Percentiles rank a stretch among this genome's conserved stretches.
phyloP scores from a whole-genome alignment of 176 grass and related monocot genomes.

The Aegilops bicornis region DNA sequence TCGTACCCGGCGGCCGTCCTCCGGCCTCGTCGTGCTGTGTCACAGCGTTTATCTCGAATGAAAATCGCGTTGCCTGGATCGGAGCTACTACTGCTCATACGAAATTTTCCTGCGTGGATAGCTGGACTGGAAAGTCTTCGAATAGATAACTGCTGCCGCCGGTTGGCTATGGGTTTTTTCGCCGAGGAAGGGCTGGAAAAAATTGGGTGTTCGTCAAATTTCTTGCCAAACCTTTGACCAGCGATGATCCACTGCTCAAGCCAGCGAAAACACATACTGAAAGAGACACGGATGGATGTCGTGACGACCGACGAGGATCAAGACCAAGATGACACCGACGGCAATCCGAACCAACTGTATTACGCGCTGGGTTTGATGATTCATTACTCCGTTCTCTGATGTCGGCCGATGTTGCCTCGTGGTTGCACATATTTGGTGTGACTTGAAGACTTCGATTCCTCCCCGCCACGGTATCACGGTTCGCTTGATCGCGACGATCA shows the following conservation, averaged over 20 bases:
- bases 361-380: neutral
- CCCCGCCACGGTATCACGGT: neutral
- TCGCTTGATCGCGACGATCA: constrained; percentile 5
- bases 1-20: neutral
- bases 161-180: no score
- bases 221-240: neutral
- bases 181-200: no score
- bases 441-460: neutral
- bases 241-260: neutral
- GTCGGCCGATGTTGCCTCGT: neutral
- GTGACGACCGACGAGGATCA: neutral
- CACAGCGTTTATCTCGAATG: neutral
- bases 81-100: no score
- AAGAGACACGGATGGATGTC: neutral
- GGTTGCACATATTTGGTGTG: neutral
- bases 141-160: neutral
- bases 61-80: neutral
- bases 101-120: neutral
- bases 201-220: neutral
- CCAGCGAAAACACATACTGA: neutral
- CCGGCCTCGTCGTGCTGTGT: neutral
- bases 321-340: neutral
- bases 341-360: neutral
- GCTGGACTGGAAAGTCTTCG: neutral
- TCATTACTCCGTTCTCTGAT: neutral